Evolutionary conservation across 495 filamentous ascomycete species (phyloP).

Genomic region (Coniosporium apollinis): DNA sequence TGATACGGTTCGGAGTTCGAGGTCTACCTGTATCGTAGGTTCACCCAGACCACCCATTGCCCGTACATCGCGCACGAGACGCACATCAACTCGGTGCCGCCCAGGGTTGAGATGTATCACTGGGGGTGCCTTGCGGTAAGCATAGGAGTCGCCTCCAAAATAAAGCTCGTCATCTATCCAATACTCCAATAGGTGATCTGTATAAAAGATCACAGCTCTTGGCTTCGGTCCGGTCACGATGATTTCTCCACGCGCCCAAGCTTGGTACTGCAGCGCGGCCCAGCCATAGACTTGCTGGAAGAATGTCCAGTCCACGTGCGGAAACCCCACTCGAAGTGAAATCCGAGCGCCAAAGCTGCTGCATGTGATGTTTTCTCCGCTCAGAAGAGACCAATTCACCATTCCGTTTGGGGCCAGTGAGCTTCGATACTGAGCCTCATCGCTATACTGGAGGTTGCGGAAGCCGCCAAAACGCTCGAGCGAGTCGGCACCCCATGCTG

Average conservation of each 20-base stretch:
- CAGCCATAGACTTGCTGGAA: slow-evolving; percentile 41
- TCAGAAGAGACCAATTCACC: slow-evolving; percentile 27
- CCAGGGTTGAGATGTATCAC: slow-evolving; percentile 34
- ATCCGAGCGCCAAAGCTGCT: slow-evolving; percentile 13
- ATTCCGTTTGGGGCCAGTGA: slow-evolving; percentile 33
- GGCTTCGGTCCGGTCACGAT: slow-evolving; percentile 14
- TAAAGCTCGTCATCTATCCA: slow-evolving; percentile 32
- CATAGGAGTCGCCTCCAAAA: slow-evolving; percentile 43
- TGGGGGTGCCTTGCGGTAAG: slow-evolving; percentile 31
- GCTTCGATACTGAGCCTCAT: slow-evolving; percentile 26
- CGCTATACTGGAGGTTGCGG: slow-evolving; percentile 24
- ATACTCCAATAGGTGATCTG: slow-evolving; percentile 32
- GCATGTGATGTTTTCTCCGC: slow-evolving; percentile 14
- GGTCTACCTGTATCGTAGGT: slow-evolving; percentile 23
- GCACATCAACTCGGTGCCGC: slow-evolving; percentile 32
- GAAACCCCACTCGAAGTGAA: slow-evolving; percentile 28
- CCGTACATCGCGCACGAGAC: slow-evolving; percentile 37
- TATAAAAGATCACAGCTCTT: slow-evolving; percentile 26
- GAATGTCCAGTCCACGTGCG: slow-evolving; percentile 32
- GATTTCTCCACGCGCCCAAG: slow-evolving; percentile 38
- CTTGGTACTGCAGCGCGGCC: slow-evolving; percentile 42
- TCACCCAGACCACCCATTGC: slow-evolving; percentile 31
- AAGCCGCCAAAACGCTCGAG: slow-evolving; percentile 38
- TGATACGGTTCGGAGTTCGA: slow-evolving; percentile 19
- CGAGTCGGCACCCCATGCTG: slow-evolving; percentile 43